A percentile compares a stretch with the other conserved stretches of the same genome.
Conservation (phyloP, 306 rosid genomes). For the Abrus precatorius region DNA sequence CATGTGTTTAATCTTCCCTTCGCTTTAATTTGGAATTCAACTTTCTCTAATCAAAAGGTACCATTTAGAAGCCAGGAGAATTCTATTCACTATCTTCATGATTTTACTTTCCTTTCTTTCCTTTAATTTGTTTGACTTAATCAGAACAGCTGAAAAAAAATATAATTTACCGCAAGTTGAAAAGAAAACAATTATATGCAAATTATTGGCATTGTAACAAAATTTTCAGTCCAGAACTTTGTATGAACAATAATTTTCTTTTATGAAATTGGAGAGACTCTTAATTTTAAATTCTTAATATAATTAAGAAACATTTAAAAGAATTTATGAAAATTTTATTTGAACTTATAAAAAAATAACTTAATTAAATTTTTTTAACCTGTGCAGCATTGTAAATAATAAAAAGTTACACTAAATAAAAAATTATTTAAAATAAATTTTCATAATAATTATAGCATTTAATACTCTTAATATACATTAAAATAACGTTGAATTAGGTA, state of each 20-base stretch:
- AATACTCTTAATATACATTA: too few relatives aligned
- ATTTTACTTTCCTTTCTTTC: background rate
- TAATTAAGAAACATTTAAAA: too few relatives aligned
- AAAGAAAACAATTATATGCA: background rate
- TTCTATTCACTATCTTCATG: slow-evolving; percentile 34
- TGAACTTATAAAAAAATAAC: too few relatives aligned
- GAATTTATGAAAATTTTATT: too few relatives aligned
- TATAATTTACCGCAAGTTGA: slow-evolving; percentile 9
- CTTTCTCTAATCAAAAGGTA: slow-evolving; percentile 40
- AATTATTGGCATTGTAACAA: slow-evolving; percentile 6
- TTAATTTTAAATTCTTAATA: background rate
- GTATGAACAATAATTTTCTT: background rate
- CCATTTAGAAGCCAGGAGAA: slow-evolving; percentile 30
- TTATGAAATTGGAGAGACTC: background rate
- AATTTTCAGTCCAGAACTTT: background rate
- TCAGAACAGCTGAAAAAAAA: slow-evolving; percentile 39
- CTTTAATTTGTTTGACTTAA: slow-evolving; percentile 48
- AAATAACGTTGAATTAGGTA: too few relatives aligned
- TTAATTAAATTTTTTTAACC: too few relatives aligned
- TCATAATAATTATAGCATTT: too few relatives aligned
- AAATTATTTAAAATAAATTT: too few relatives aligned
- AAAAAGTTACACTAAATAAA: too few relatives aligned
- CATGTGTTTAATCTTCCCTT: slow-evolving; percentile 35
- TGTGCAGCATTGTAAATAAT: too few relatives aligned
- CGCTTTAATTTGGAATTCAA: slow-evolving; percentile 44